phyloP scores from a whole-genome alignment of 2,329 filamentous ascomycete species.

The Cladosporium halotolerans region DNA sequence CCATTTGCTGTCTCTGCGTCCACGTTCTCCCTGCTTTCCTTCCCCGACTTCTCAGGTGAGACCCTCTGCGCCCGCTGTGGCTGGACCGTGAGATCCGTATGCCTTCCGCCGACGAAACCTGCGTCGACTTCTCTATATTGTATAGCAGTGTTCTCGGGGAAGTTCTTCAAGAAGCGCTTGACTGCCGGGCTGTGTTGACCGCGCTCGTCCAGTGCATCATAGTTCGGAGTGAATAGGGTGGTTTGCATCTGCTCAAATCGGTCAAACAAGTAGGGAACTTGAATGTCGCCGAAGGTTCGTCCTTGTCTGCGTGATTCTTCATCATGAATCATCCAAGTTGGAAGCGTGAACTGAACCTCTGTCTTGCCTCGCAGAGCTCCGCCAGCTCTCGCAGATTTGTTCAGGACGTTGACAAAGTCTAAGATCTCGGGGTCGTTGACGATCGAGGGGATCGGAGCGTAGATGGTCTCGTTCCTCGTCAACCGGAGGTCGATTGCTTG shows the following conservation, averaged over 20 bases:
- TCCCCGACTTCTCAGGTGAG: no score
- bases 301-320: background rate
- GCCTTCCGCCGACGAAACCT: constrained; percentile 15
- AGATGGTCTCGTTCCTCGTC: constrained; percentile 9
- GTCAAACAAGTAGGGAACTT: constrained; percentile 23
- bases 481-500: constrained; percentile 21
- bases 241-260: constrained; percentile 24
- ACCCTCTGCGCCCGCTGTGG: no score
- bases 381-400: constrained; percentile 13
- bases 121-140: constrained; percentile 14
- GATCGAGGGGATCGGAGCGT: constrained; percentile 4
- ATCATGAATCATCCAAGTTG: constrained; percentile 13
- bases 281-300: background rate
- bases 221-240: constrained; percentile 13
- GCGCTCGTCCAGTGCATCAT: background rate
- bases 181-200: background rate
- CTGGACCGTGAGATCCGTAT: constrained; percentile 11
- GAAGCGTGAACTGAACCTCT: constrained; percentile 18
- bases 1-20: no score
- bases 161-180: background rate
- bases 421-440: constrained; percentile 14
- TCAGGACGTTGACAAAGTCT: constrained; percentile 15
- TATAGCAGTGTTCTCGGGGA: constrained; percentile 2
- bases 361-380: constrained; percentile 16
- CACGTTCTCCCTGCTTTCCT: no score